These are phyloP conservation scores for Quillaja saponaria DNA, from an alignment of 306 rosid species.

Conservation along the genomic window DNA sequence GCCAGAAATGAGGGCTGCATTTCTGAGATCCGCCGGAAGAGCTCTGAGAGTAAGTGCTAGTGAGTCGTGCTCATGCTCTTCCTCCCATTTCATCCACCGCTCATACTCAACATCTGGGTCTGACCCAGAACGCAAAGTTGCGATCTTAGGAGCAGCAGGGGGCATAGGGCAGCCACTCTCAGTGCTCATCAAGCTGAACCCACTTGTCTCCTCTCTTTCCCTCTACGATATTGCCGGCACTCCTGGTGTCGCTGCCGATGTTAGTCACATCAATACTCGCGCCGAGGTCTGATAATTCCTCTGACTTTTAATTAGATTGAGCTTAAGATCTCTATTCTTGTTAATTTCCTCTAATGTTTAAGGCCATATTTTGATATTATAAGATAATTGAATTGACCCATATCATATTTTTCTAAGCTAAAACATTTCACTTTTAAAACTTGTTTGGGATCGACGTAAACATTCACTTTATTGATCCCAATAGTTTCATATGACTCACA, in stretches of 20 bases:
- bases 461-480: neutral
- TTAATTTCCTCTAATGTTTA: neutral
- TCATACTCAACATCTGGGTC: conserved; percentile 7
- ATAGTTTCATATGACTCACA: neutral
- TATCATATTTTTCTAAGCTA: neutral
- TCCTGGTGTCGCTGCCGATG: conserved; percentile 72
- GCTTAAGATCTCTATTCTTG: neutral
- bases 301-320: neutral
- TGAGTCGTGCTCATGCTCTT: too few relatives aligned
- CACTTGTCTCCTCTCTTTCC: conserved; percentile 55
- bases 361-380: too few relatives aligned
- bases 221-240: conserved; percentile 67
- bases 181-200: conserved; percentile 65
- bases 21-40: too few relatives aligned
- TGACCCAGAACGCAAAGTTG: conserved; percentile 55
- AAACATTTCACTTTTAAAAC: neutral
- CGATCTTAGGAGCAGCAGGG: conserved; percentile 63
- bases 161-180: conserved; percentile 65
- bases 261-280: conserved; percentile 63
- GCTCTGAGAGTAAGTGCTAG: too few relatives aligned
- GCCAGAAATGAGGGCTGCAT: too few relatives aligned
- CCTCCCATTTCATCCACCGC: too few relatives aligned
- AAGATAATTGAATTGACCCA: too few relatives aligned
- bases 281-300: conserved; percentile 43
- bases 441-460: neutral